Percentiles rank a stretch among this genome's conserved stretches.
Conservation (phyloP, 2,329 filamentous ascomycete species). For the Phoma herbarum region DNA sequence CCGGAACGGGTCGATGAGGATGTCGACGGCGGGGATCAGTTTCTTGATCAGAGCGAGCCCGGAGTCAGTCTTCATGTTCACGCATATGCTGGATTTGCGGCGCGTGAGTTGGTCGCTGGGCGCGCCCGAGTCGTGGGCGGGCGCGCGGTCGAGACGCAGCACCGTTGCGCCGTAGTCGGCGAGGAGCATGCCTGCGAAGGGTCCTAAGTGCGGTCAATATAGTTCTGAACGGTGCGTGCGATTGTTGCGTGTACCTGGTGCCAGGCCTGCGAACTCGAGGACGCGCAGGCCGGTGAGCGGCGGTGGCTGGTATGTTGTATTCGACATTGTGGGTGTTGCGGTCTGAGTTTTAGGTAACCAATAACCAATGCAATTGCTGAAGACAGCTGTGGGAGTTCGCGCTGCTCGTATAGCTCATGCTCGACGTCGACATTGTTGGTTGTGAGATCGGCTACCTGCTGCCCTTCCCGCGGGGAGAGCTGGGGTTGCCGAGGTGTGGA, state of each 20-base stretch:
- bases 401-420: conserved; percentile 20
- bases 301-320: conserved; percentile 46
- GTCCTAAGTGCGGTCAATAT: conserved; percentile 62
- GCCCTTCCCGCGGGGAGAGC: conserved; percentile 40
- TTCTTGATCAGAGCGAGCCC: conserved; percentile 73
- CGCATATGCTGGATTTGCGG: conserved; percentile 79
- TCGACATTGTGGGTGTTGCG: conserved; percentile 30
- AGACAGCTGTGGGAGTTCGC: background rate
- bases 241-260: conserved; percentile 56
- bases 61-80: conserved; percentile 75
- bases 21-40: conserved; percentile 71
- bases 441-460: conserved; percentile 37
- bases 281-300: conserved; percentile 67
- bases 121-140: conserved; percentile 57
- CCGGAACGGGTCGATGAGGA: conserved; percentile 92
- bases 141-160: conserved; percentile 79
- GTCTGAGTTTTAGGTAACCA: background rate
- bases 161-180: conserved; percentile 87
- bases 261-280: conserved; percentile 71
- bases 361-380: background rate
- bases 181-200: conserved; percentile 84
- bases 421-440: conserved; percentile 44
- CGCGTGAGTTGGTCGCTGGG: conserved; percentile 79
- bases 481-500: conserved; percentile 42
- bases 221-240: background rate